These are phyloP conservation scores for Aspergillus ostianus DNA, from an alignment of 495 filamentous ascomycete species.

Conservation along the genomic window DNA sequence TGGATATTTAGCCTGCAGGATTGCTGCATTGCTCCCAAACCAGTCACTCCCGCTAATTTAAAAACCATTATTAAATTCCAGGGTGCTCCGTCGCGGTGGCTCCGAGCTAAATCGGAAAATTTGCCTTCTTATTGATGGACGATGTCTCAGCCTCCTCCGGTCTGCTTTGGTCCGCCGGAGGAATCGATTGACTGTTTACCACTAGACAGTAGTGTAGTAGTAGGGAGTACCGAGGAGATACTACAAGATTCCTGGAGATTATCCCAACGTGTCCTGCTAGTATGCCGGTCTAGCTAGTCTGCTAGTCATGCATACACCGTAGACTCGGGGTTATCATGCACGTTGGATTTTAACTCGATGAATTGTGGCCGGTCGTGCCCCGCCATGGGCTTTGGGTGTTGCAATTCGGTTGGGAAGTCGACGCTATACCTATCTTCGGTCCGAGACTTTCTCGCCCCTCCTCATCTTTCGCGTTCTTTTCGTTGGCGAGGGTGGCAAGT, in stretches of 20 bases:
- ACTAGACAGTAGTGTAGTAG: neutral
- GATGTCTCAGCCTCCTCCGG: neutral
- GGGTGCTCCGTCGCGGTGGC: neutral
- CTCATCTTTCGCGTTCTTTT: neutral
- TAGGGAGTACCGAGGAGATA: no score
- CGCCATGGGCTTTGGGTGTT: neutral
- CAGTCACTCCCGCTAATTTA: neutral
- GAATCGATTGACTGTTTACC: neutral
- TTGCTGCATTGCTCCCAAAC: neutral
- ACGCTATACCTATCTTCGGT: neutral
- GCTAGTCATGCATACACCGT: neutral
- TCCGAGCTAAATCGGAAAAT: neutral
- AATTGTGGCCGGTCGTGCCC: neutral
- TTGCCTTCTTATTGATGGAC: neutral
- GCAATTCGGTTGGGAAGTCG: neutral
- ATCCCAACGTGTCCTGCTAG: neutral
- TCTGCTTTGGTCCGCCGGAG: neutral
- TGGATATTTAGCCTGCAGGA: neutral
- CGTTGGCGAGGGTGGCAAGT: neutral
- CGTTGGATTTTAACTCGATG: neutral
- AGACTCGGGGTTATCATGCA: neutral
- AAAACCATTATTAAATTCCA: neutral
- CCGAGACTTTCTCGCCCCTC: neutral
- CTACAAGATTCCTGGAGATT: neutral
- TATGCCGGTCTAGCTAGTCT: no score